These are phyloP conservation scores for Pontederia paniculata DNA, from an alignment of 176 grass and related monocot genomes.

Conservation along the genomic window DNA sequence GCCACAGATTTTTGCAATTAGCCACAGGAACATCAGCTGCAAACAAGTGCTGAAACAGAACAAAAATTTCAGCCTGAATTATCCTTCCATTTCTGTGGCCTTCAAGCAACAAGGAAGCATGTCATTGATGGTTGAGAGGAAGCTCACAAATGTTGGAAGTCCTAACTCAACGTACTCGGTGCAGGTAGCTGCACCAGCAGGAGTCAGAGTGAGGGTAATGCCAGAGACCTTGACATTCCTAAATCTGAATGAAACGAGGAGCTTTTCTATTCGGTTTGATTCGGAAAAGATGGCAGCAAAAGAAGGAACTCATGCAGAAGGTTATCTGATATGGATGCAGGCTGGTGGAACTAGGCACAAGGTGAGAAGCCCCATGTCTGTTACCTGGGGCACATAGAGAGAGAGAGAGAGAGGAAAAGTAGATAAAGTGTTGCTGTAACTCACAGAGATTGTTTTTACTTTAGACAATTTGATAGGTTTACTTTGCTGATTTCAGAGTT, in stretches of 20 bases:
- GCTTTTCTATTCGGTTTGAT: constrained; percentile 35
- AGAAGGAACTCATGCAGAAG: constrained; percentile 23
- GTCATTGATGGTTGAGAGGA: constrained; percentile 28
- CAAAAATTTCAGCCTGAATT: constrained; percentile 65
- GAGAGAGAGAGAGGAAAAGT: no score
- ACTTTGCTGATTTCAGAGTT: neutral
- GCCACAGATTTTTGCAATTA: constrained; percentile 63
- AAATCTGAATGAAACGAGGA: constrained; percentile 45
- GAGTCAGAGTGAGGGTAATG: constrained; percentile 34
- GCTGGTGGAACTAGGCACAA: constrained; percentile 29
- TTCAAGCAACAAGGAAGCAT: constrained; percentile 26
- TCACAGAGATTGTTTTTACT: neutral
- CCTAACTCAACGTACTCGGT: constrained; percentile 51
- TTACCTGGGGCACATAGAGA: constrained; percentile 34
- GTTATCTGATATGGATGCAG: constrained; percentile 60
- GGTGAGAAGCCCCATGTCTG: constrained; percentile 80
- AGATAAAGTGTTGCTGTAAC: no score
- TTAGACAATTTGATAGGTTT: constrained; percentile 5
- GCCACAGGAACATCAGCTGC: constrained; percentile 59
- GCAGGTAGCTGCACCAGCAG: constrained; percentile 27
- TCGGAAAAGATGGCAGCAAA: constrained; percentile 14
- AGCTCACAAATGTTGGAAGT: constrained; percentile 55
- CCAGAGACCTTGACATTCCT: constrained; percentile 45
- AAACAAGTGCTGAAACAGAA: constrained; percentile 10
- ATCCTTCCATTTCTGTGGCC: constrained; percentile 63